Conservation (phyloP, 495 filamentous ascomycete species). For the Rhypophila decipiens region DNA sequence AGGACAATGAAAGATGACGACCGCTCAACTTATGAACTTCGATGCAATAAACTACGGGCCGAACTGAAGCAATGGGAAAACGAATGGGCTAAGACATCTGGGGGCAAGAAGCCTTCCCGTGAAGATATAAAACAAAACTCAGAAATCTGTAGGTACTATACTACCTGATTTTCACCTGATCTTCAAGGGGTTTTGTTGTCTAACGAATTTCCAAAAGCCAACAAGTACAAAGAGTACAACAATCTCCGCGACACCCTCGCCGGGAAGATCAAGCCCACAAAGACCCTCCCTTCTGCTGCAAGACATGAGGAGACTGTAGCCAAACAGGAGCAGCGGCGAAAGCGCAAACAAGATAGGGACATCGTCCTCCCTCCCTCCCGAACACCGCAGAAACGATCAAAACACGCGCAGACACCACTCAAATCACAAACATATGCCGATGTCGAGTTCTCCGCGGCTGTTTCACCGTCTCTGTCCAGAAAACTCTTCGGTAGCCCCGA, state of each 20-base stretch:
- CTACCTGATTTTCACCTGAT: neutral
- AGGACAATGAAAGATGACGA: conserved; percentile 46
- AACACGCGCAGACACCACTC: conserved; percentile 32
- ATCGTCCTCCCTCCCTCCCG: conserved; percentile 30
- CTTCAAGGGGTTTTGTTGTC: too few species aligned
- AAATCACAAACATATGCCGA: conserved; percentile 19
- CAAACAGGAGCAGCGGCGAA: too few species aligned
- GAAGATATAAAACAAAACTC: conserved; percentile 82
- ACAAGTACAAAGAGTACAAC: conserved; percentile 89
- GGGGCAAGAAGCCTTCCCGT: conserved; percentile 69
- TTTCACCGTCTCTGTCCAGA: conserved; percentile 51
- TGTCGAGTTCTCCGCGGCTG: conserved; percentile 44
- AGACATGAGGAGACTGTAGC: conserved; percentile 33
- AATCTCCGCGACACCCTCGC: conserved; percentile 58
- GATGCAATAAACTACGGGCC: conserved; percentile 49
- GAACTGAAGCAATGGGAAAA: conserved; percentile 87
- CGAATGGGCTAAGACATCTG: conserved; percentile 60
- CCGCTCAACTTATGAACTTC: conserved; percentile 31
- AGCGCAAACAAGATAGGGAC: conserved; percentile 29
- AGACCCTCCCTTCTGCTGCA: conserved; percentile 14
- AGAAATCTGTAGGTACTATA: conserved; percentile 60
- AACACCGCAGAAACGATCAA: conserved; percentile 41
- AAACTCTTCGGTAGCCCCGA: conserved; percentile 54
- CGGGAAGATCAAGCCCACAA: conserved; percentile 36
- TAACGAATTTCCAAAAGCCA: conserved; percentile 44